These are phyloP conservation scores for Telfairia occidentalis DNA, from an alignment of 331 rosid genomes.

Conservation along the genomic window DNA sequence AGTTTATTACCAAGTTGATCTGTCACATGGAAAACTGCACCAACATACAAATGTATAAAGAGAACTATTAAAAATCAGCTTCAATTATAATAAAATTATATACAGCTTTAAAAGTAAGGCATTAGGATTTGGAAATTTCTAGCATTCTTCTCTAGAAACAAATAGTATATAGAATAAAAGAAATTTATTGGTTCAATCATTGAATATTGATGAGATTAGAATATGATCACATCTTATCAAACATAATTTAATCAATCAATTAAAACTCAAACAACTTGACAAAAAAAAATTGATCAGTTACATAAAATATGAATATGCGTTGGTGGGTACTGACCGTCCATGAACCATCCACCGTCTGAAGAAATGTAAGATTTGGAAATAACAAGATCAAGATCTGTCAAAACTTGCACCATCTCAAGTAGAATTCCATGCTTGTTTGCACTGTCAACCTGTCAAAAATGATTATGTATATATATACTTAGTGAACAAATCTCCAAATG, in stretches of 20 bases:
- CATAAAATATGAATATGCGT: not conserved
- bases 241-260: not conserved
- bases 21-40: conserved; percentile 83
- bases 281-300: not conserved
- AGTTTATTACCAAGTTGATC: conserved; percentile 76
- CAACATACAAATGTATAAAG: conserved; percentile 13
- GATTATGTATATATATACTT: no score
- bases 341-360: conserved; percentile 90
- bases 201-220: not conserved
- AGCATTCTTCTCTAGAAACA: not conserved
- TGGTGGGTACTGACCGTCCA: conserved; percentile 59
- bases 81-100: not conserved
- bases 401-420: conserved; percentile 84
- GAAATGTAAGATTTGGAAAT: conserved; percentile 86
- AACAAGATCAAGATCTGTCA: conserved; percentile 82
- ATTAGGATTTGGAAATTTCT: no score
- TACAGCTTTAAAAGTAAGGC: not conserved
- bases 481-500: not conserved
- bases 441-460: conserved; percentile 80
- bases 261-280: not conserved
- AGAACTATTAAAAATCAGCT: not conserved
- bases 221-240: not conserved
- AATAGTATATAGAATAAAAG: not conserved
- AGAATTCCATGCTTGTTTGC: conserved; percentile 89
- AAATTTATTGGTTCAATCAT: no score